phyloP scores from a whole-genome alignment of 164 flowering plant genomes.

The Umbilicus rupestris region DNA sequence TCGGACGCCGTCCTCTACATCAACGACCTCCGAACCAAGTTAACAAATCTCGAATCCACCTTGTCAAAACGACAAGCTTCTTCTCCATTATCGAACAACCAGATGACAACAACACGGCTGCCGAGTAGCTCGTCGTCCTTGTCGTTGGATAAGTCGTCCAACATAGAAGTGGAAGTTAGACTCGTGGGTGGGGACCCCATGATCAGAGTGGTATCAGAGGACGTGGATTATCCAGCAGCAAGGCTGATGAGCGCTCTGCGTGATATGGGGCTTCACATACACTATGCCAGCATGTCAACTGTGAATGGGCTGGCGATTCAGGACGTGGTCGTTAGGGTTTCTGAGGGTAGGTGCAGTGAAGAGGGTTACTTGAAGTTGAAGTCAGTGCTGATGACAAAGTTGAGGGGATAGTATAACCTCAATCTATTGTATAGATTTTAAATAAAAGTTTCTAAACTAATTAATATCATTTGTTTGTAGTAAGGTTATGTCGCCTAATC shows the following conservation, averaged over 20 bases:
- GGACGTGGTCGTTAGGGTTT: conserved; percentile 51
- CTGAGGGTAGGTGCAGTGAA: conserved; percentile 30
- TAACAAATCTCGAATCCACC: conserved; percentile 38
- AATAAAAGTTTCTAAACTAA: no score
- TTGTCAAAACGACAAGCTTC: neutral
- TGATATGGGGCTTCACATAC: conserved; percentile 46
- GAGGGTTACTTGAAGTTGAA: conserved; percentile 15
- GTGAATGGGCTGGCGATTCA: conserved; percentile 63
- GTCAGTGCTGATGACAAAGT: neutral
- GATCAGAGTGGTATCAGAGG: conserved; percentile 53
- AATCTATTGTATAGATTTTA: no score
- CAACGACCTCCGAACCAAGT: conserved; percentile 36
- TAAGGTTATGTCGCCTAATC: no score
- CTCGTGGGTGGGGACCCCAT: conserved; percentile 54
- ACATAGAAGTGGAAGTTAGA: neutral
- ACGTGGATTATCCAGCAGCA: conserved; percentile 40
- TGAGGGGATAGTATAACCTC: no score
- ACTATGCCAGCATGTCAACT: conserved; percentile 56
- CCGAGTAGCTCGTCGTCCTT: neutral
- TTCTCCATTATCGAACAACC: no score
- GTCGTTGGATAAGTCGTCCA: neutral
- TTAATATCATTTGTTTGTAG: no score
- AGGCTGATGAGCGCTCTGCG: conserved; percentile 49
- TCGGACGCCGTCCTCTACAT: conserved; percentile 74
- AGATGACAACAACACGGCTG: neutral